A percentile compares a stretch with the other conserved stretches of the same genome.
Conservation (phyloP, 495 filamentous ascomycete species). For the Daldinia grandis region DNA sequence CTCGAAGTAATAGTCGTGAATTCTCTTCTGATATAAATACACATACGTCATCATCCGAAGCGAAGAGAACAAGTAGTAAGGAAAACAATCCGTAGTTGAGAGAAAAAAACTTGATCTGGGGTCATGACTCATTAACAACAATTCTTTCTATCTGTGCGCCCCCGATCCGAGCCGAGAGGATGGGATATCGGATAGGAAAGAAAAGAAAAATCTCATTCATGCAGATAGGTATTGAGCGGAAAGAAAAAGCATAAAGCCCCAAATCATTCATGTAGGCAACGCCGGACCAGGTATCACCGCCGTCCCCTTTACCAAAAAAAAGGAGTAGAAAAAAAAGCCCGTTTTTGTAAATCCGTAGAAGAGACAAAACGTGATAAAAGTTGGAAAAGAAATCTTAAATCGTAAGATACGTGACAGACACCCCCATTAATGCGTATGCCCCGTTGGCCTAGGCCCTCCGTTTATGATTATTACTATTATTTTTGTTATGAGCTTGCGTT, state of each 20-base stretch:
- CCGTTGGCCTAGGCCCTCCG: neutral
- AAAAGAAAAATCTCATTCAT: neutral
- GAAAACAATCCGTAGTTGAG: neutral
- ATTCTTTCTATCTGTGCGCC: neutral
- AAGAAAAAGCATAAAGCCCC: neutral
- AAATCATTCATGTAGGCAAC: slow-evolving; percentile 3
- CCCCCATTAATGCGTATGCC: neutral
- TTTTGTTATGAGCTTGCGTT: neutral
- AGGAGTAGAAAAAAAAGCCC: neutral
- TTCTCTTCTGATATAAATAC: neutral
- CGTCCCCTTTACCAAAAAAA: neutral
- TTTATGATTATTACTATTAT: slow-evolving; percentile 2
- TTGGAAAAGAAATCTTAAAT: neutral
- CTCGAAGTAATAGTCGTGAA: neutral
- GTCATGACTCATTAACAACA: slow-evolving; percentile 16
- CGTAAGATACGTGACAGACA: neutral
- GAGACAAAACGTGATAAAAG: neutral
- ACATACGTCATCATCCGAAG: slow-evolving; percentile 1
- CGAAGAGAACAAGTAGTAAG: slow-evolving; percentile 1
- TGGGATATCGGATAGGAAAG: neutral
- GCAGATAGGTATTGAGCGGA: neutral
- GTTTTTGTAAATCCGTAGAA: slow-evolving; percentile 3
- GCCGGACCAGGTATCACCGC: slow-evolving; percentile 10
- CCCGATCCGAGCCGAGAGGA: neutral
- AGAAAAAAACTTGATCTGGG: neutral